These are phyloP conservation scores for Termitomyces sp. DNA, from an alignment of 1,284 basidiomycete species.

Conservation along the genomic window DNA sequence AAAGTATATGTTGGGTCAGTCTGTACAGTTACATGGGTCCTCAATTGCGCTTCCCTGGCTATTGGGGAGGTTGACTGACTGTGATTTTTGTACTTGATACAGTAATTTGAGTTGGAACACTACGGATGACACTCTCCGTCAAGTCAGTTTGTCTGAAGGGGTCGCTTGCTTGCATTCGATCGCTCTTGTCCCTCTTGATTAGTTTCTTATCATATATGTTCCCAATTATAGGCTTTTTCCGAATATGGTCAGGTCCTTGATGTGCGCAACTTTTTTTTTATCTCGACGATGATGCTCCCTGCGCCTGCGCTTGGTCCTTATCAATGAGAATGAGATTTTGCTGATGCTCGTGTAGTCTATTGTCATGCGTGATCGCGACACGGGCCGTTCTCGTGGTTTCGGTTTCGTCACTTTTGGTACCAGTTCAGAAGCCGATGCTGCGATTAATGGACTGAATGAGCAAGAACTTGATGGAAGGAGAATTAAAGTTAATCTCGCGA, in stretches of 20 bases:
- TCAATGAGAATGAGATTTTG: constrained; percentile 20
- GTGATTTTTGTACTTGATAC: constrained; percentile 38
- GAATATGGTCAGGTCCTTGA: constrained; percentile 66
- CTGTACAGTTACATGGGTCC: constrained; percentile 40
- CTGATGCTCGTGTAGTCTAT: constrained; percentile 63
- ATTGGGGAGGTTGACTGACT: constrained; percentile 48
- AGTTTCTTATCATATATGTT: constrained; percentile 34
- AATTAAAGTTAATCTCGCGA: constrained; percentile 93
- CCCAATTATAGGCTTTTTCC: constrained; percentile 64
- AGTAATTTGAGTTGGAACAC: constrained; percentile 94
- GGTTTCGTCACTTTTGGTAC: constrained; percentile 85
- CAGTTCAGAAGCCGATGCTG: constrained; percentile 67
- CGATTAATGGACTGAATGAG: constrained; percentile 82
- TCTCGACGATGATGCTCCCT: constrained; percentile 16
- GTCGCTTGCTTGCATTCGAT: constrained; percentile 29
- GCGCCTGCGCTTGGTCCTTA: constrained; percentile 12
- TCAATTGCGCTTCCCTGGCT: constrained; percentile 39
- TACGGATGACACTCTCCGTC: constrained; percentile 81
- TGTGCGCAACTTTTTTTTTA: constrained; percentile 56
- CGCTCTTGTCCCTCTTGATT: constrained; percentile 26
- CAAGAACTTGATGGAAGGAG: constrained; percentile 91
- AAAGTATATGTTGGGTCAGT: constrained; percentile 88
- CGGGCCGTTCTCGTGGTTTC: constrained; percentile 93
- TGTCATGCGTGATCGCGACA: constrained; percentile 98
- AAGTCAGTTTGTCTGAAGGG: constrained; percentile 62